phyloP scores from a whole-genome alignment of 75 land plant genomes.

The Cunninghamia lanceolata region DNA sequence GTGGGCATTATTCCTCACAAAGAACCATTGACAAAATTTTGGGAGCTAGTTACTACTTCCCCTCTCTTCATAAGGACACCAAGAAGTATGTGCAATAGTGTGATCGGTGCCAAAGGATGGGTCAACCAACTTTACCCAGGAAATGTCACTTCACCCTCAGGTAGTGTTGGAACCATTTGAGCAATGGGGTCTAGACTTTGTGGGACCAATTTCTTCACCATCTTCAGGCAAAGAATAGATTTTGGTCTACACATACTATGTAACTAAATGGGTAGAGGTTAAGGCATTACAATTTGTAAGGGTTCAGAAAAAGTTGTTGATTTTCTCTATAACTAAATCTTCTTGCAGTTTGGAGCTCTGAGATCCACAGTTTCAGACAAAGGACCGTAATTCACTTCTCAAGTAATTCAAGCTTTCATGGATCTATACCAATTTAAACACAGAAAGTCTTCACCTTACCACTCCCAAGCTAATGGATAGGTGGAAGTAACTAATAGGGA shows the following conservation, averaged over 20 bases:
- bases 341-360: neutral
- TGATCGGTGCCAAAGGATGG: neutral
- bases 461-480: too few relatives aligned
- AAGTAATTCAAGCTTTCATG: neutral
- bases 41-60: too few relatives aligned
- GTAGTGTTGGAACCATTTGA: neutral
- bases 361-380: neutral
- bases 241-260: neutral
- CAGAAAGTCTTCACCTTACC: too few relatives aligned
- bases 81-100: neutral
- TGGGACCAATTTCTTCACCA: neutral
- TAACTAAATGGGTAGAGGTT: neutral
- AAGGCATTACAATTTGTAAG: neutral
- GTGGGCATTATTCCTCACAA: neutral
- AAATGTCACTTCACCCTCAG: neutral
- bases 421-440: too few relatives aligned
- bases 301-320: neutral
- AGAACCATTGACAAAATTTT: too few relatives aligned
- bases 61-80: too few relatives aligned
- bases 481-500: too few relatives aligned
- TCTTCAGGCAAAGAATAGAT: neutral
- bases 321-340: neutral
- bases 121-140: rapidly evolving
- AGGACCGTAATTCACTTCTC: neutral
- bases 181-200: neutral